Conservation (phyloP, 345 rosid species). For the Rhodamnia rubescens region DNA sequence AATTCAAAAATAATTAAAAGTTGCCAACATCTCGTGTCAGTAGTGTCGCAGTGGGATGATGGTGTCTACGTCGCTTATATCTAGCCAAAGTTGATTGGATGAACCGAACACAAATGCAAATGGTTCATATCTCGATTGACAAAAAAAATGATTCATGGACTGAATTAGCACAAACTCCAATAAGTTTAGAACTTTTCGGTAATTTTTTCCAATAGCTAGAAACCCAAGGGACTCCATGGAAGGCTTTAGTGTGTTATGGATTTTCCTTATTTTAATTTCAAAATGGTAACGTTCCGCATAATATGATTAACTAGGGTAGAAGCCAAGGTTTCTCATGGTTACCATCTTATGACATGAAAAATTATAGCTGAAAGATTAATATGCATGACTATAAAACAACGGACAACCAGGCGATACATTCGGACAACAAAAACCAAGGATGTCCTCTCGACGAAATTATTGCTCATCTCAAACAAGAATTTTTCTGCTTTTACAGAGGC, state of each 20-base stretch:
- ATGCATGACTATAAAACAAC: neutral
- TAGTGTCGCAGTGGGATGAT: too few relatives aligned
- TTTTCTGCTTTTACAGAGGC: neutral
- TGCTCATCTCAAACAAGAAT: neutral
- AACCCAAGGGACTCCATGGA: neutral
- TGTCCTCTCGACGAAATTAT: neutral
- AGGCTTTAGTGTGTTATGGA: neutral
- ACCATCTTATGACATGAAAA: neutral
- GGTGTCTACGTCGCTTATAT: too few relatives aligned
- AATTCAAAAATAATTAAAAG: too few relatives aligned
- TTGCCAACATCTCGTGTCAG: too few relatives aligned
- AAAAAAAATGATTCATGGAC: too few relatives aligned
- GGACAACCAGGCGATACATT: neutral
- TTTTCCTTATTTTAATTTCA: neutral
- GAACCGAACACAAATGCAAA: too few relatives aligned
- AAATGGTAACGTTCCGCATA: neutral
- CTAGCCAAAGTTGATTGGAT: too few relatives aligned
- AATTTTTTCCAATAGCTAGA: neutral
- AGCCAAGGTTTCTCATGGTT: neutral
- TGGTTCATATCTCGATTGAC: too few relatives aligned
- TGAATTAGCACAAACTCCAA: too few relatives aligned
- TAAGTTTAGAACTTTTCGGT: too few relatives aligned
- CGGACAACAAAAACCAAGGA: neutral
- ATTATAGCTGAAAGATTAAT: neutral
- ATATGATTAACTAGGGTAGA: neutral